These are phyloP conservation scores for Fusarium sp. DNA, from an alignment of 2,329 filamentous ascomycete species.

Conservation along the genomic window DNA sequence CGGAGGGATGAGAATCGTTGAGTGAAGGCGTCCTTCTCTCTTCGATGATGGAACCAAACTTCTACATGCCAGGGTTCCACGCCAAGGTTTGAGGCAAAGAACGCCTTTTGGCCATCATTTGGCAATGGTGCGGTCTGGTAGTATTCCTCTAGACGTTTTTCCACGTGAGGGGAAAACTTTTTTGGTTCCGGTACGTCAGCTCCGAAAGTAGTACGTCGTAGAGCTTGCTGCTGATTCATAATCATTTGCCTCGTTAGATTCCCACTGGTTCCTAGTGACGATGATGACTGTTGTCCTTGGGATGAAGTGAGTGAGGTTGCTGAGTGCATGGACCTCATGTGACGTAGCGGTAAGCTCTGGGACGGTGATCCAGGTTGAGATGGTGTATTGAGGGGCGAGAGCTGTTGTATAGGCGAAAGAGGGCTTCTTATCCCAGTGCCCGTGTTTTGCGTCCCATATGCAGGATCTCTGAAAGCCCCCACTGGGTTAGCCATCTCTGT, in stretches of 20 bases:
- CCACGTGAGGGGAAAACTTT: conserved; percentile 60
- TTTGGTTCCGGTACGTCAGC: conserved; percentile 56
- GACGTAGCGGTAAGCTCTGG: conserved; percentile 26
- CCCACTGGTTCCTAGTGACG: conserved; percentile 35
- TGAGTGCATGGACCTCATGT: conserved; percentile 40
- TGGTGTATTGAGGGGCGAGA: conserved; percentile 32
- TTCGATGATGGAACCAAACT: conserved; percentile 66
- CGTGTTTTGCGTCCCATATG: conserved; percentile 30
- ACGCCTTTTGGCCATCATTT: conserved; percentile 61
- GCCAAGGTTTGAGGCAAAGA: conserved; percentile 65
- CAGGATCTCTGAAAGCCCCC: conserved; percentile 37
- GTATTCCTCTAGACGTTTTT: conserved; percentile 64
- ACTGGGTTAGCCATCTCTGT: conserved; percentile 45
- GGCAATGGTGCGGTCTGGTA: conserved; percentile 61
- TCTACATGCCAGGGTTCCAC: conserved; percentile 63
- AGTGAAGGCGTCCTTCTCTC: conserved; percentile 60
- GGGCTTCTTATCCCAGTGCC: conserved; percentile 17
- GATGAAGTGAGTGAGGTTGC: conserved; percentile 40
- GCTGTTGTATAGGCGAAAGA: conserved; percentile 35
- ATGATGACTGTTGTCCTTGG: conserved; percentile 37
- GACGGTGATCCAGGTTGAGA: conserved; percentile 40
- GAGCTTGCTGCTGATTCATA: conserved; percentile 58
- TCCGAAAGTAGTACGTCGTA: conserved; percentile 54
- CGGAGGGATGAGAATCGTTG: conserved; percentile 58
- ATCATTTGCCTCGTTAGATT: conserved; percentile 56